These are phyloP conservation scores for Xylaria sp. DNA, from an alignment of 2,329 filamentous ascomycete species.

Conservation along the genomic window DNA sequence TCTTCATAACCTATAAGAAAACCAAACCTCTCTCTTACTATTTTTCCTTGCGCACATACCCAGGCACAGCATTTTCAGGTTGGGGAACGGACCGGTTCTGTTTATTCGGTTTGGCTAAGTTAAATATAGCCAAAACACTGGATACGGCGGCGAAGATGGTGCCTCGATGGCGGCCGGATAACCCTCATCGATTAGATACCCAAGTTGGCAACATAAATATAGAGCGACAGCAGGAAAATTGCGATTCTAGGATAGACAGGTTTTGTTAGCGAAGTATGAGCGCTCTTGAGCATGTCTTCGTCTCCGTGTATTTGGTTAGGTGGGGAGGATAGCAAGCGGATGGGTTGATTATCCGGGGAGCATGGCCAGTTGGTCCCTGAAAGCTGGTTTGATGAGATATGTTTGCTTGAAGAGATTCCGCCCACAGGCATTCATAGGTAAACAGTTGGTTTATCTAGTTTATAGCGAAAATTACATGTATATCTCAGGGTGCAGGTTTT, in stretches of 20 bases:
- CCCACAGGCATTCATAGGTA: neutral
- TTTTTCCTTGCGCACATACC: conserved; percentile 9
- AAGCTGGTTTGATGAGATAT: neutral
- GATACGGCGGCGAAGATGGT: conserved; percentile 11
- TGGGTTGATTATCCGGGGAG: neutral
- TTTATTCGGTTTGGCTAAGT: neutral
- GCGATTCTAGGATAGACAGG: conserved; percentile 15
- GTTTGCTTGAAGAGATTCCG: neutral
- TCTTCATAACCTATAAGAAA: neutral
- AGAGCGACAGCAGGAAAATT: conserved; percentile 23
- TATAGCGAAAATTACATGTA: neutral
- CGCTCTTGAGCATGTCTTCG: conserved; percentile 7
- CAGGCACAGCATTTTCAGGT: conserved; percentile 7
- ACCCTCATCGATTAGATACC: conserved; percentile 12
- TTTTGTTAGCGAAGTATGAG: conserved; percentile 17
- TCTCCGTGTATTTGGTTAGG: conserved; percentile 3
- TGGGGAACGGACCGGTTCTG: neutral
- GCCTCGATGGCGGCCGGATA: conserved; percentile 5
- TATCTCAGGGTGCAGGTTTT: neutral
- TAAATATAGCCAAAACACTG: neutral
- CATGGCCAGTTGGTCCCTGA: neutral
- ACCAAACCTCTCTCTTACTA: neutral
- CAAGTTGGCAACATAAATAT: conserved; percentile 20
- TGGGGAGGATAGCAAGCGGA: neutral
- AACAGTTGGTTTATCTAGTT: neutral